Evolutionary conservation across 2,329 filamentous ascomycete species (phyloP).

Genomic region (Hypoxylon rubiginosum): DNA sequence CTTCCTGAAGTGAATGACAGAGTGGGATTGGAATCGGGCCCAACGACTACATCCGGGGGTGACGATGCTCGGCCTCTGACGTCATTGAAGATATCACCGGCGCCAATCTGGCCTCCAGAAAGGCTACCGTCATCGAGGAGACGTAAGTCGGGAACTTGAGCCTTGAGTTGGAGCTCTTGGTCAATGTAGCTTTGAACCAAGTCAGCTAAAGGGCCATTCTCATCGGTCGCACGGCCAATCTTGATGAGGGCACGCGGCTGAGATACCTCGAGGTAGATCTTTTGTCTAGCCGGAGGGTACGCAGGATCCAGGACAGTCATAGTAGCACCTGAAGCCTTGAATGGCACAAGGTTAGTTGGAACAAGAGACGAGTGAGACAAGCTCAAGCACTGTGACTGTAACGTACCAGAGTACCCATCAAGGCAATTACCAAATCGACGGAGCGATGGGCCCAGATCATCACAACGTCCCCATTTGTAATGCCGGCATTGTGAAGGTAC

Average conservation of each 20-base stretch:
- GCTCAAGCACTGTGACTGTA: slow-evolving; percentile 9
- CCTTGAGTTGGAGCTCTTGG: slow-evolving; percentile 78
- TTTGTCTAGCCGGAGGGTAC: slow-evolving; percentile 85
- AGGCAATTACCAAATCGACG: slow-evolving; percentile 75
- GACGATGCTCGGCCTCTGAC: slow-evolving; percentile 64
- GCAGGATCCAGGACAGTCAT: slow-evolving; percentile 81
- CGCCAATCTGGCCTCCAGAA: slow-evolving; percentile 75
- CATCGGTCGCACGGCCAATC: slow-evolving; percentile 79
- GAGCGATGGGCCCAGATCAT: slow-evolving; percentile 91
- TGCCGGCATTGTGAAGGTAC: slow-evolving; percentile 79
- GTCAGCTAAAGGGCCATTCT: slow-evolving; percentile 70
- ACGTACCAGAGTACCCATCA: slow-evolving; percentile 78
- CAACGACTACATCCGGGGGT: slow-evolving; percentile 80
- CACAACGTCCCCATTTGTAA: slow-evolving; percentile 86
- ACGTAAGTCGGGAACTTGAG: slow-evolving; percentile 79
- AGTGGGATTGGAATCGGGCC: slow-evolving; percentile 86
- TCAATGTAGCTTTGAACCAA: slow-evolving; percentile 75
- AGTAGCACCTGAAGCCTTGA: slow-evolving; percentile 67
- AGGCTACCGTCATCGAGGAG: slow-evolving; percentile 79
- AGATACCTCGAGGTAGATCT: slow-evolving; percentile 85
- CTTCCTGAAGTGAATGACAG: slow-evolving; percentile 80
- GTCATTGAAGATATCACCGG: slow-evolving; percentile 74
- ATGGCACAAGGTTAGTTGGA: slow-evolving; percentile 17
- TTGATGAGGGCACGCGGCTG: slow-evolving; percentile 78
- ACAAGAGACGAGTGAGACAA: slow-evolving; percentile 57